These are phyloP conservation scores for Diplodia scrobiculata DNA, from an alignment of 2,329 filamentous ascomycete species.

Conservation along the genomic window DNA sequence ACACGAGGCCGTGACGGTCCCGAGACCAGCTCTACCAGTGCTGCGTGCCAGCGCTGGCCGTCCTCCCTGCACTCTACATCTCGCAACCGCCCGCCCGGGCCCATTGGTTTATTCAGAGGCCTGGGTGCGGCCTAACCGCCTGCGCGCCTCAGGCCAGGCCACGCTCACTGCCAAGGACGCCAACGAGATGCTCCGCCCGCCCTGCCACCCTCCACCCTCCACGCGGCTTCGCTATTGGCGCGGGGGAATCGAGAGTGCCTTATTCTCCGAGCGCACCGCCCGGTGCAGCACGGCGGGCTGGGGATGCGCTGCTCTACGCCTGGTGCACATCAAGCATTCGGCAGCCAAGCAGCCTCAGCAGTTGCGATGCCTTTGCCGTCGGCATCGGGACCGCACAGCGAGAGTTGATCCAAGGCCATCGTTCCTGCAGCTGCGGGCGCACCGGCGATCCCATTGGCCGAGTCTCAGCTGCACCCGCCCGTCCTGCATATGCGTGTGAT, in stretches of 20 bases:
- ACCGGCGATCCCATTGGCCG: slow-evolving; percentile 24
- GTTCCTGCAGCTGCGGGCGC: slow-evolving; percentile 29
- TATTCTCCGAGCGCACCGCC: slow-evolving; percentile 12
- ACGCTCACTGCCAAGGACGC: slow-evolving; percentile 12
- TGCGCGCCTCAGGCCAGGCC: slow-evolving; percentile 10
- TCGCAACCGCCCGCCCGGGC: slow-evolving; percentile 23
- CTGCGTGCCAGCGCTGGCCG: background rate
- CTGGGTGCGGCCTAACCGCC: background rate
- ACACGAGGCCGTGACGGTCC: slow-evolving; percentile 27
- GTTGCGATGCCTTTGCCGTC: background rate
- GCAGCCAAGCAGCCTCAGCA: slow-evolving; percentile 8
- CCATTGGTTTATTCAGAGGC: slow-evolving; percentile 12
- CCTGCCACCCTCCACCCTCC: background rate
- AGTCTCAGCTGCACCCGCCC: slow-evolving; percentile 28
- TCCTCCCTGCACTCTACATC: slow-evolving; percentile 16
- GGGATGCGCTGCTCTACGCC: background rate
- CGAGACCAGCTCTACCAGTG: slow-evolving; percentile 22
- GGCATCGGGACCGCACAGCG: slow-evolving; percentile 1
- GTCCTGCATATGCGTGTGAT: slow-evolving; percentile 30
- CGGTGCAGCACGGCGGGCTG: background rate
- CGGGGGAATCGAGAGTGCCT: background rate
- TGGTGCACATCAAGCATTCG: slow-evolving; percentile 2
- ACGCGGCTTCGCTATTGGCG: no score
- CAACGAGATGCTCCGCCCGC: slow-evolving; percentile 5
- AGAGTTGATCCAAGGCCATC: slow-evolving; percentile 27